Conservation (phyloP, 176 grass and related monocot genomes). For the Eleusine coracana region DNA sequence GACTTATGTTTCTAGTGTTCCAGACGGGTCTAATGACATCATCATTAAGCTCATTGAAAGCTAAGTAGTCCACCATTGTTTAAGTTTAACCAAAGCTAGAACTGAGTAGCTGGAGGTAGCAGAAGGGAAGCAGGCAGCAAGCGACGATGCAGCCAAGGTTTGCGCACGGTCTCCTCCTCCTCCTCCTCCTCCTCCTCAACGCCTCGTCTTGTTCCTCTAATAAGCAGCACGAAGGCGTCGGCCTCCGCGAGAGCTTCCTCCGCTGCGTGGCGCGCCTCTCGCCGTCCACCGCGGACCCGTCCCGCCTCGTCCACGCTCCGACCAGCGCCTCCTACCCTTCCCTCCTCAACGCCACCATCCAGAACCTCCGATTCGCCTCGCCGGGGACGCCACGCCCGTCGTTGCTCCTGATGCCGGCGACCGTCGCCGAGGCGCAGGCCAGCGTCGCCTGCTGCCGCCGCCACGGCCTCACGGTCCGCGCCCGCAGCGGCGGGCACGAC, state of each 20-base stretch:
- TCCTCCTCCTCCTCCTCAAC: not conserved
- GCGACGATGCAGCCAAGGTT: conserved; percentile 21
- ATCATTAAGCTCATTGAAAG: not conserved
- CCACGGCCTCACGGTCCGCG: conserved; percentile 41
- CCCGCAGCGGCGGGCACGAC: conserved; percentile 70
- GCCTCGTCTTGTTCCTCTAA: conserved; percentile 13
- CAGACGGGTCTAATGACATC: not conserved
- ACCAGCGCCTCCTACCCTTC: conserved; percentile 34
- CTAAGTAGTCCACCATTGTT: not conserved
- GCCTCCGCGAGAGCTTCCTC: conserved; percentile 51
- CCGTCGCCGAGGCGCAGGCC: conserved; percentile 34
- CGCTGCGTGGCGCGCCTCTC: conserved; percentile 48
- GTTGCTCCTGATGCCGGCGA: conserved; percentile 52
- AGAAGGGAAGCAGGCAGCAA: not conserved
- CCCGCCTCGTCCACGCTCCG: conserved; percentile 42
- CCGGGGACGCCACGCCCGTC: conserved; percentile 28
- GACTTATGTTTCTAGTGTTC: too few relatives aligned
- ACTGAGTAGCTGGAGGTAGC: not conserved
- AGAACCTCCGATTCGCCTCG: conserved; percentile 65
- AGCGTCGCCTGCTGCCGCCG: conserved; percentile 52
- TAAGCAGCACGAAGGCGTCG: not conserved
- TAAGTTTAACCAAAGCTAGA: not conserved
- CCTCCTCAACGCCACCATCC: conserved; percentile 55
- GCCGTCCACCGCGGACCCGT: conserved; percentile 38
- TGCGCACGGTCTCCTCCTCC: not conserved